phyloP scores from a whole-genome alignment of 2,329 filamentous ascomycete species.

The Diaporthe vexans region DNA sequence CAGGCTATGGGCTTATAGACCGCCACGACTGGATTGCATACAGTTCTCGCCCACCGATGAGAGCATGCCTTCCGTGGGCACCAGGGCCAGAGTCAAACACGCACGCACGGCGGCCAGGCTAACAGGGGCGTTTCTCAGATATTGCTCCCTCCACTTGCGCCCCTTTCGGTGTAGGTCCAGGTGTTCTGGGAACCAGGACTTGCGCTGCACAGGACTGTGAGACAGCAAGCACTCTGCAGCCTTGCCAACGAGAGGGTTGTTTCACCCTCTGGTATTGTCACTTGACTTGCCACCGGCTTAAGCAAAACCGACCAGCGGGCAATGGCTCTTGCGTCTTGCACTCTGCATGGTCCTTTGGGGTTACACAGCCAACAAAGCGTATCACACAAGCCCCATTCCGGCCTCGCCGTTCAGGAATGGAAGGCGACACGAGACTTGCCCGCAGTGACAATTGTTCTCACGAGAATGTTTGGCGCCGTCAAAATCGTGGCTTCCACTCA shows the following conservation, averaged over 20 bases:
- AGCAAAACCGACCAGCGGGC: conserved; percentile 11
- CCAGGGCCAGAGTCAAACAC: conserved; percentile 3
- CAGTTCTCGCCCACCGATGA: background rate
- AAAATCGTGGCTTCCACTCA: background rate
- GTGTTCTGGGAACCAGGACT: conserved; percentile 21
- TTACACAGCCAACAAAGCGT: conserved; percentile 3
- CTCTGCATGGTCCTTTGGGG: conserved; percentile 31
- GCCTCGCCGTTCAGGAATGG: conserved; percentile 17
- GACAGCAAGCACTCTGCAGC: conserved; percentile 25
- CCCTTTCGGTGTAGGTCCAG: conserved; percentile 1
- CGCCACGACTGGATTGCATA: background rate
- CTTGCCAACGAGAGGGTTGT: conserved; percentile 23
- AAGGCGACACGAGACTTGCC: conserved; percentile 16
- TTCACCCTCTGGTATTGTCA: conserved; percentile 16
- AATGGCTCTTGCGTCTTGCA: conserved; percentile 17
- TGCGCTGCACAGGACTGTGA: conserved; percentile 26
- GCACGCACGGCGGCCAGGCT: conserved; percentile 24
- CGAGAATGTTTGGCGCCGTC: background rate
- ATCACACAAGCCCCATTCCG: conserved; percentile 19
- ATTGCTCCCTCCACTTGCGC: conserved; percentile 12
- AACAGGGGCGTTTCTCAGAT: conserved; percentile 1
- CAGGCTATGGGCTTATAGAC: background rate
- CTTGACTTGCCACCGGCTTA: conserved; percentile 12
- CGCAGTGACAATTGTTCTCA: background rate
- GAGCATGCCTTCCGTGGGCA: background rate